Base-by-base conservation (phyloP, 805 yeast genomes). In the Saccharomycopsis babjevae region DNA sequence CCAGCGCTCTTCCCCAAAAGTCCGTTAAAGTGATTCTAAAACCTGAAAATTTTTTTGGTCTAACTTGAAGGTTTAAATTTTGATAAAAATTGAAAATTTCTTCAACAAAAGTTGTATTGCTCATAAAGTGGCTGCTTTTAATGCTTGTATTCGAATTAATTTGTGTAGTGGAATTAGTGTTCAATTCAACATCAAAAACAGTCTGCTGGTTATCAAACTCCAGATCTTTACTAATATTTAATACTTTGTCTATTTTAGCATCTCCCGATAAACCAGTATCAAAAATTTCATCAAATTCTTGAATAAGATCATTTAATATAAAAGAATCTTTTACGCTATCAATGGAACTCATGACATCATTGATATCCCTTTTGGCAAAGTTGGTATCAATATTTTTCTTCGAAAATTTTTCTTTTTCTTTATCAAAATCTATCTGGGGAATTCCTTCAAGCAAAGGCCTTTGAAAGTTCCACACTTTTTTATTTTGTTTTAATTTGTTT, bases 1-100 rank as follows among this genome's bases (percentile, higher is more conserved):
- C 73, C 40, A 85, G 71, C 0, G 88, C 88, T 62, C 83, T 73
- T 0, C 88, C 89, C 86, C 88, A 83, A 66, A 84, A 84, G 67
- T 85, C 89, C 0, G 88, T 84, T 50, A 85, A 74, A 0, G 88
- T 81, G 0, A 83, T 71, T 20, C 77, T 77, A 66, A 79, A 82
- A 0, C 88, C 88, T 2, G 76, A 73, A 16, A 70, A 65, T 64
- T 78, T 82, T 65, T 85, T 83, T 1, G 78, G 69, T 42, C 81
- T 71, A 0, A 83, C 84, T 62, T 81, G 84, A 15, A 74, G 67
- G 64, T 83, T 86, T n/a, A 85, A 68, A 18, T 74, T 74, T 57
- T 76, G 76, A 66, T 59, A 84, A 84, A 65, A 81, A 82, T 22
- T 73, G 69, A 58, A 81, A 2, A 46, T n/a, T 4, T 46, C 52